These are phyloP conservation scores for Xerocomellus intermedius DNA, from an alignment of 768 basidiomycete species.

Conservation along the genomic window DNA sequence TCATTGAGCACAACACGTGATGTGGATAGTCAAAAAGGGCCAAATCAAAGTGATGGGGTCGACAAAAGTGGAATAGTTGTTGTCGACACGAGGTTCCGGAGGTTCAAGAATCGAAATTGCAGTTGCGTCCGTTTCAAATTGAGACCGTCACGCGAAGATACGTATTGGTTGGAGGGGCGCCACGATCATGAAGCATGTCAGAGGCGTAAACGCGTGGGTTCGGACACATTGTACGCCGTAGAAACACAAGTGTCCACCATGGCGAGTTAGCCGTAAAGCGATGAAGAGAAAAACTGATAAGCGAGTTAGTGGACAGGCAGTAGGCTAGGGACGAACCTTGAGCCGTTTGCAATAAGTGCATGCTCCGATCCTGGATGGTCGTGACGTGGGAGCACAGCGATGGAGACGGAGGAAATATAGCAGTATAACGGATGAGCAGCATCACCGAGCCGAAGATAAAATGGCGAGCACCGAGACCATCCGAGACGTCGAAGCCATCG, in stretches of 20 bases:
- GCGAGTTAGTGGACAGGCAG: conserved; percentile 6
- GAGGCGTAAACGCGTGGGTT: conserved; percentile 8
- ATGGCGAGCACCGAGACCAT: not conserved
- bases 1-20: conserved; percentile 1
- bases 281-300: conserved; percentile 19
- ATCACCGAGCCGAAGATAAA: conserved; percentile 16
- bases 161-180: not conserved
- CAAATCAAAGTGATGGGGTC: not conserved
- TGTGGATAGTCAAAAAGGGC: not conserved
- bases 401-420: conserved; percentile 3
- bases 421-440: conserved; percentile 6
- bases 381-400: conserved; percentile 7
- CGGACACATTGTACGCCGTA: conserved; percentile 23
- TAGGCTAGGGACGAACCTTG: conserved; percentile 54
- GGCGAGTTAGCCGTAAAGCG: conserved; percentile 9
- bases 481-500: not conserved
- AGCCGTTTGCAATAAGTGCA: conserved; percentile 86
- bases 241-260: not conserved
- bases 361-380: conserved; percentile 61
- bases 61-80: conserved; percentile 6
- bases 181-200: conserved; percentile 13
- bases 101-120: conserved; percentile 23
- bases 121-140: conserved; percentile 17
- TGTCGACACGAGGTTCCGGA: conserved; percentile 30
- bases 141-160: conserved; percentile 2